Base-by-base conservation (phyloP, 2,329 filamentous ascomycete genomes). In the Phaeosphaeriaceae sp. region DNA sequence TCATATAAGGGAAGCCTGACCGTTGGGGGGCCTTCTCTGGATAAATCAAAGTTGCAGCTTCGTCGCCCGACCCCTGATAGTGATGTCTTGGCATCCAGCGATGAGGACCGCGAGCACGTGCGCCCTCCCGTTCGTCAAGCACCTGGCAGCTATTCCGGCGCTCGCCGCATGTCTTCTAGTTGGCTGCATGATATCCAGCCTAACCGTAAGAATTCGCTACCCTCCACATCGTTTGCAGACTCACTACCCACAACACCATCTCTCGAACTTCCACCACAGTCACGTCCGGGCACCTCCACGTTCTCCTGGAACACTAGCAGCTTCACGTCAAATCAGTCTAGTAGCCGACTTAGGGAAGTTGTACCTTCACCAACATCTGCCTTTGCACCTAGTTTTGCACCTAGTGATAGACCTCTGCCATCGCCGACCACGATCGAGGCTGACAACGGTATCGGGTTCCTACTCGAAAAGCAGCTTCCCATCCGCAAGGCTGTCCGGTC, bases 401-500 rank as follows among this genome's bases (percentile, higher is more conserved):
- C 59, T 3, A 41, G 46, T 34, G 66, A 70, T 15, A 63, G 50
- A 28, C 35, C 61, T 3, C 50, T 69, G 2, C 59, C 61, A 2
- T 70, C 68, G 2, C 58, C 66, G 50, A 54, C 68, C 48, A 62
- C 64, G 3, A 65, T 68, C 50, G 73, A 77, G 48, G 76, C 74
- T 26, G 82, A 93, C 55, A 74, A 79, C 7, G 68, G 77, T 6
- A 68, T 72, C 33, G 60, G 60, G 21, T 68, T 70, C 37, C 54
- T 72, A 1, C 57, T 72, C 4, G 29, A 56, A 65, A 15, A 95
- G 58, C 91, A 92, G 1, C 90, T 96, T 56, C 92, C 93, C 1
- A 94, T 90, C 0, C 90, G 90, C 1, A 97, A 97, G 74, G 92
- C 90, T 1, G 94, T 96, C 64, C 87, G 94, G 35, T 99, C 94